Evolutionary conservation across 352 stramenopile genomes (phyloP), one percentile per base, ranked within the genome.

Genomic region (Paralagenidium karlingii): DNA sequence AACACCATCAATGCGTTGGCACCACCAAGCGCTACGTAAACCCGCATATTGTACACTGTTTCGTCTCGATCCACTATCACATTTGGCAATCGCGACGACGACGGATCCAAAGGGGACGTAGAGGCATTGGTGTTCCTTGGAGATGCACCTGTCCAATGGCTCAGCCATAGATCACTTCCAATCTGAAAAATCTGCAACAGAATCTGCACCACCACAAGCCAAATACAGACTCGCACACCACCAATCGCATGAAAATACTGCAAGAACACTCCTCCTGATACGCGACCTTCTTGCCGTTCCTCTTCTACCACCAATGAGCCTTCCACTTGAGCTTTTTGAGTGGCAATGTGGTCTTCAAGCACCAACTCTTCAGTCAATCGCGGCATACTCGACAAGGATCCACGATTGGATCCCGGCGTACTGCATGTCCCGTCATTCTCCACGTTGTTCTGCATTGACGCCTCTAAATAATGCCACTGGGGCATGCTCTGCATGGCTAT

Each of bases 221-320:
- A n/a, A n/a, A n/a, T n/a, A n/a, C n/a, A n/a, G n/a, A n/a, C n/a
- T 20, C 34, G 37, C n/a, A 60, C 5, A 58, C 8, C 19, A 82
- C 55, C 21, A 78, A 53, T 26, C 58, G 29, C 8, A 70, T 6
- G 31, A 55, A 67, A 9, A 60, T 69, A 34, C 38, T 57, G 61
- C 39, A 60, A 66, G 55, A 86, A 86, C 37, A 84, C 55, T n/a
- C 48, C 40, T 63, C 59, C 79, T 8, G 58, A 49, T 8, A 87
- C 71, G 24, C 68, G 62, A 19, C 74, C 73, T 2, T 58, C 58
- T 6, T 65, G 70, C 22, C 69, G 70, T 29, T 87, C 74, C 49
- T 87, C 73, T 27, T 86, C 73, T 3, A 69, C 54, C 22, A 86
- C 66, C 30, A 90, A 38, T 22, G n/a, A n/a, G 21, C 37, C 11